These are phyloP conservation scores for Neurospora crassa DNA, from an alignment of 2,329 filamentous ascomycete species.

Conservation along the genomic window DNA sequence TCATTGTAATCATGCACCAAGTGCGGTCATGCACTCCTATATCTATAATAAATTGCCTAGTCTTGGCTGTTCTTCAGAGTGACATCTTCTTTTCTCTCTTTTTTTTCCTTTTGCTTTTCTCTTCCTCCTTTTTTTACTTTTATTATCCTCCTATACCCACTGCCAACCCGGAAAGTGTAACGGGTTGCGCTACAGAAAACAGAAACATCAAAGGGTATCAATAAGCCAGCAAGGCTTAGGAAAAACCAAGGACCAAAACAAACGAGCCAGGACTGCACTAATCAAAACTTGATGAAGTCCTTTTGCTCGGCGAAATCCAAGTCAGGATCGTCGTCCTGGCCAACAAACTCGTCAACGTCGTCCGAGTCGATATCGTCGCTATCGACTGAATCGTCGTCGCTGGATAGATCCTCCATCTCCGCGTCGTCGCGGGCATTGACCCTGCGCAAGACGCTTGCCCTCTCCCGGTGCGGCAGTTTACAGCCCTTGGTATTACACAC, in stretches of 20 bases:
- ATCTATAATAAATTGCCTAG: neutral
- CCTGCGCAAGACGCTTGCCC: conserved; percentile 70
- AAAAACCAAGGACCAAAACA: conserved; percentile 7
- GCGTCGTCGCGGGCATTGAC: conserved; percentile 43
- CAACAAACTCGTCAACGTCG: conserved; percentile 56
- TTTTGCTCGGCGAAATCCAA: conserved; percentile 47
- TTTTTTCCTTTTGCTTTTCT: neutral
- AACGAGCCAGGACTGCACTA: conserved; percentile 15
- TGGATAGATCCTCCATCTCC: conserved; percentile 53
- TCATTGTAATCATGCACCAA: neutral
- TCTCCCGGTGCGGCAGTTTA: conserved; percentile 77
- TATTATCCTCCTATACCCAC: neutral
- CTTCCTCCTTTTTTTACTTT: conserved; percentile 9
- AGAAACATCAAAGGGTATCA: conserved; percentile 4
- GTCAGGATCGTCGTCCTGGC: conserved; percentile 42
- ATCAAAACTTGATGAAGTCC: conserved; percentile 48
- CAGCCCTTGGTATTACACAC: conserved; percentile 73
- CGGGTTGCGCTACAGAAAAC: neutral
- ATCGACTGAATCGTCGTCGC: conserved; percentile 61
- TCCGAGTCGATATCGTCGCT: conserved; percentile 77
- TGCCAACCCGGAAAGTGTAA: neutral
- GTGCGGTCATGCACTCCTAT: neutral
- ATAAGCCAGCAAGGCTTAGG: conserved; percentile 2
- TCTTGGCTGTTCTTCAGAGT: neutral
- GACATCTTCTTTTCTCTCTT: neutral